Evolutionary conservation across 2,329 filamentous ascomycete species (phyloP), one percentile per base, ranked within the genome.

Genomic region (Ascochyta pisi): DNA sequence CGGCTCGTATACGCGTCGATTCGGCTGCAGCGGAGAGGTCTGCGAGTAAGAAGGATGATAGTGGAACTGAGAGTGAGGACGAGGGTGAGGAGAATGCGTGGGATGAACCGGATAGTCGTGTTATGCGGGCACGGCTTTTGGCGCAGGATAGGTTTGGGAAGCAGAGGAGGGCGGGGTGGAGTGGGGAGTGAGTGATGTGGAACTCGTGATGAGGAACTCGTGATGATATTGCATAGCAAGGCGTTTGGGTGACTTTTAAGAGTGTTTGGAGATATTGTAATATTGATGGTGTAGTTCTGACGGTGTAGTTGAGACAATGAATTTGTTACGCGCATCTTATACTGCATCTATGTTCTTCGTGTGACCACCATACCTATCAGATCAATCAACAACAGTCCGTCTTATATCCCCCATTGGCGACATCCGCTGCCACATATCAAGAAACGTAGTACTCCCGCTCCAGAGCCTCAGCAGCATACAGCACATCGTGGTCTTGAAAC

Each of bases 391-490:
- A 31, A 31, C 3, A 31, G 12, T 31, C 29, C 29, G 29, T 31
- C 10, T 31, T 31, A 3, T 31, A 3, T 4, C 10, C 10, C 29
- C 4, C 12, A 15, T 15, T 15, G 29, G 4, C 4, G 6, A 16
- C 16, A 16, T 3, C 15, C 8, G 15, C n/a, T 35, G 5, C 15
- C 15, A 9, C 7, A 3, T 9, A 19, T 57, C 48, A 67, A 22
- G 26, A 50, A 22, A 63, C 59, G 37, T 67, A 67, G 45, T 73
- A 68, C 40, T 69, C 61, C 22, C 66, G 62, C 39, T 62, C 43
- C 16, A 73, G 40, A 22, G 61, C 67, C 15, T 61, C 52, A 2
- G 54, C 40, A 7, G 60, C 56, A 39, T 66, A 63, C 15, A 65
- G 48, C 9, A 61, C 52, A 41, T 71, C 69, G 12, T 65, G 50